These are phyloP conservation scores for Jatropha podagrica DNA, from an alignment of 441 rosid species.

Conservation along the genomic window DNA sequence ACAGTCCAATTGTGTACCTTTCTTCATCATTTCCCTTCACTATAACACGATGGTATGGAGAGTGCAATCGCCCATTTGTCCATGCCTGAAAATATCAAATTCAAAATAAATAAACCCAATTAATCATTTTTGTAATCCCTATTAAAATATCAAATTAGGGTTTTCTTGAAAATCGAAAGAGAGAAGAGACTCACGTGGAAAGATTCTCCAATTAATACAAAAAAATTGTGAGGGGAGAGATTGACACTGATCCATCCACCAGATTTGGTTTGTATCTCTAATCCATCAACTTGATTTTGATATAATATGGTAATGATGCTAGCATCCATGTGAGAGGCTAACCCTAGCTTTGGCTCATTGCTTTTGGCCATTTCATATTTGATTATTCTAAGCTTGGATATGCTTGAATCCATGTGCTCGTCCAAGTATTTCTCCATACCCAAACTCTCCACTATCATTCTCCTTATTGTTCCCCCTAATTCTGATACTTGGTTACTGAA, in stretches of 20 bases:
- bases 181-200: constrained; percentile 42
- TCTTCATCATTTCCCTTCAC: constrained; percentile 1
- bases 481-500: constrained; percentile 43
- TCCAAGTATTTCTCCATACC: constrained; percentile 52
- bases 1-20: background rate
- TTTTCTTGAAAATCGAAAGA: background rate
- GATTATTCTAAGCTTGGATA: constrained; percentile 49
- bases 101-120: too few species aligned
- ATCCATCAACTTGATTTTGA: constrained; percentile 67
- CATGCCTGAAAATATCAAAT: constrained; percentile 5
- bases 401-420: constrained; percentile 55
- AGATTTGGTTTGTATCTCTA: constrained; percentile 47
- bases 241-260: constrained; percentile 52
- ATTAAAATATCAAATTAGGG: too few species aligned
- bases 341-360: constrained; percentile 43
- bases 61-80: constrained; percentile 14
- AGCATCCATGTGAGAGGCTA: constrained; percentile 51
- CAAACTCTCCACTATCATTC: constrained; percentile 68
- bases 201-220: constrained; percentile 65
- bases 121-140: too few species aligned
- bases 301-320: constrained; percentile 58
- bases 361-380: constrained; percentile 60
- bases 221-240: constrained; percentile 50
- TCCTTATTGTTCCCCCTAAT: constrained; percentile 47
- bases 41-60: constrained; percentile 14